These are phyloP conservation scores for Coprinellus micaceus DNA, from an alignment of 768 basidiomycete genomes.

Conservation along the genomic window DNA sequence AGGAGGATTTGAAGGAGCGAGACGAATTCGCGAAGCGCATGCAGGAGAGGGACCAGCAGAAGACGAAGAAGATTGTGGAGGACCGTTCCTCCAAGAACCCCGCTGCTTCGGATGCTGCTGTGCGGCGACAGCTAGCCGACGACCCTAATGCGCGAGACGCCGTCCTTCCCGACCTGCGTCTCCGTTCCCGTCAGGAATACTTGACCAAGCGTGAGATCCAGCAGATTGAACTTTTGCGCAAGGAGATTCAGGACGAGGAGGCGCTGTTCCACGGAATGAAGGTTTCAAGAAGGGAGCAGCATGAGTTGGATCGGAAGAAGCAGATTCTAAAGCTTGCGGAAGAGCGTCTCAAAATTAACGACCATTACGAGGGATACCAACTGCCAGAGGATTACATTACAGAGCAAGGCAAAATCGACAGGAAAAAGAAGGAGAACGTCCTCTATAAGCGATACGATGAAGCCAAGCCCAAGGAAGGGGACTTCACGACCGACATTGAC, in stretches of 20 bases:
- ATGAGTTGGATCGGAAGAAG: constrained; percentile 87
- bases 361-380: constrained; percentile 94
- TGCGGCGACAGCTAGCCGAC: constrained; percentile 78
- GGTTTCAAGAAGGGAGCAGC: constrained; percentile 76
- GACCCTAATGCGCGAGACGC: constrained; percentile 54
- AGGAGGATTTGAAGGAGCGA: constrained; percentile 78
- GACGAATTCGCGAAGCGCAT: constrained; percentile 94
- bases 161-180: constrained; percentile 70
- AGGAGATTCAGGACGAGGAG: constrained; percentile 94
- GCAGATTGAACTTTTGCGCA: constrained; percentile 87
- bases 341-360: constrained; percentile 89
- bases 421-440: constrained; percentile 90
- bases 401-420: constrained; percentile 97
- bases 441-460: constrained; percentile 95
- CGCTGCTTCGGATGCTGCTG: constrained; percentile 78
- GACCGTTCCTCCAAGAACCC: constrained; percentile 80
- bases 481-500: constrained; percentile 95
- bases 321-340: constrained; percentile 89
- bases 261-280: constrained; percentile 88
- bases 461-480: constrained; percentile 84
- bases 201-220: constrained; percentile 95
- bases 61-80: constrained; percentile 86
- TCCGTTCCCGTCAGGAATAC: constrained; percentile 92
- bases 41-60: constrained; percentile 74
- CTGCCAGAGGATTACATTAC: constrained; percentile 98